These are phyloP conservation scores for Orychophragmus violaceus DNA, from an alignment of 345 rosid species.

Conservation along the genomic window DNA sequence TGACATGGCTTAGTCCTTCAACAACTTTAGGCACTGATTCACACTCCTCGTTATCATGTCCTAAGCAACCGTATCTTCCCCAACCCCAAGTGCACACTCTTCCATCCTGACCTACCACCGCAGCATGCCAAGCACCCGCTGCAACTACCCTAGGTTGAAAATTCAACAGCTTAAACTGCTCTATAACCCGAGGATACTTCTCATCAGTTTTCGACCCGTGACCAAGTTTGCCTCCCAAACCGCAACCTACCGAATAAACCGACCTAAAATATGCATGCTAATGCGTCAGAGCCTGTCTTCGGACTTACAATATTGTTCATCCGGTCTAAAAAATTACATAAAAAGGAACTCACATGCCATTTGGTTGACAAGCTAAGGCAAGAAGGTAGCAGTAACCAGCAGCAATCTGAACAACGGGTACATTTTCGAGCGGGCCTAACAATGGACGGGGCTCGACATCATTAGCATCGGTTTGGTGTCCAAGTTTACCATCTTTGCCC, in stretches of 20 bases:
- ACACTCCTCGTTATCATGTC: constrained; percentile 97
- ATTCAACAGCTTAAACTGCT: constrained; percentile 64
- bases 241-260: constrained; percentile 97
- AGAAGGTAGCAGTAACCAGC: constrained; percentile 98
- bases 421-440: constrained; percentile 84
- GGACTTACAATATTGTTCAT: background rate
- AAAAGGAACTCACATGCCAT: constrained; percentile 75
- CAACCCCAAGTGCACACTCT: constrained; percentile 99
- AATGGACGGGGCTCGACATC: constrained; percentile 80
- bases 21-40: constrained; percentile 90
- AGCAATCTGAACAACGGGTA: constrained; percentile 86
- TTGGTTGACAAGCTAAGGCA: constrained; percentile 89
- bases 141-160: constrained; percentile 88
- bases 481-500: constrained; percentile 71
- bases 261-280: constrained; percentile 46
- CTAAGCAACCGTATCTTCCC: constrained; percentile 98
- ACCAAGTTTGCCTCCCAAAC: constrained; percentile 98
- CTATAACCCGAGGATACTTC: constrained; percentile 82
- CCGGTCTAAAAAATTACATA: background rate
- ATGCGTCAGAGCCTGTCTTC: background rate
- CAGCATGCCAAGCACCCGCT: constrained; percentile 99
- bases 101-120: constrained; percentile 94
- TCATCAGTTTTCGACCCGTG: constrained; percentile 94
- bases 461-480: constrained; percentile 78
- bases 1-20: constrained; percentile 67